These are phyloP conservation scores for Fusarium succisae DNA, from an alignment of 2,329 filamentous ascomycete genomes.

Conservation along the genomic window DNA sequence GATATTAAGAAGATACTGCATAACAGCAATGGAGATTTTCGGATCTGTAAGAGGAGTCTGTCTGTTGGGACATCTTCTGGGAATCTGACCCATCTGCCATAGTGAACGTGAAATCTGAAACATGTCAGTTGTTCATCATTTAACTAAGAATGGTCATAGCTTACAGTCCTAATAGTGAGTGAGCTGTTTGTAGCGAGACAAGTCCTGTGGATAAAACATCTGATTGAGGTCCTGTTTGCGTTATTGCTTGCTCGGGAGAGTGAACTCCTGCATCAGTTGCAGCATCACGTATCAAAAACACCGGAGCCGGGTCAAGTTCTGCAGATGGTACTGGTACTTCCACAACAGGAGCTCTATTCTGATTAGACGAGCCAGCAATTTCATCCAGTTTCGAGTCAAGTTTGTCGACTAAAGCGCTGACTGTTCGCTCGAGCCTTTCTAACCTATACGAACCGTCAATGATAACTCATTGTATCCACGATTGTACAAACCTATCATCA, in stretches of 20 bases:
- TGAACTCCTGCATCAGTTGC: constrained; percentile 38
- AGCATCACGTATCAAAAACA: constrained; percentile 43
- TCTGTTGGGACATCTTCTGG: constrained; percentile 23
- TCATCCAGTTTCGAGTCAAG: constrained; percentile 17
- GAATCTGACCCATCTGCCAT: constrained; percentile 43
- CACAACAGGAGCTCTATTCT: not conserved
- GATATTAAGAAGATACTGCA: constrained; percentile 42
- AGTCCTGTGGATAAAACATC: constrained; percentile 39
- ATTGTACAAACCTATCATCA: constrained; percentile 1
- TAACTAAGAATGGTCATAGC: not conserved
- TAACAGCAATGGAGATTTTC: constrained; percentile 34
- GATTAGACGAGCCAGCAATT: not conserved
- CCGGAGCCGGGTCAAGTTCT: constrained; percentile 33
- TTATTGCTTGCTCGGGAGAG: constrained; percentile 12
- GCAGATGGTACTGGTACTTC: not conserved
- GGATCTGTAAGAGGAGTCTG: constrained; percentile 1
- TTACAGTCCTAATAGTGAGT: constrained; percentile 35
- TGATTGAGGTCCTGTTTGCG: not conserved
- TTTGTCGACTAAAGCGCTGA: constrained; percentile 18
- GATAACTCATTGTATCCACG: not conserved
- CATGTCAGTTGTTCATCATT: not conserved
- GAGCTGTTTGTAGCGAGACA: constrained; percentile 23
- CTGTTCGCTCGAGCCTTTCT: constrained; percentile 19
- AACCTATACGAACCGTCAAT: not conserved
- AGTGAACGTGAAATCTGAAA: constrained; percentile 40